Base-by-base conservation (phyloP, 306 rosid species). In the Dalbergia oliveri region DNA sequence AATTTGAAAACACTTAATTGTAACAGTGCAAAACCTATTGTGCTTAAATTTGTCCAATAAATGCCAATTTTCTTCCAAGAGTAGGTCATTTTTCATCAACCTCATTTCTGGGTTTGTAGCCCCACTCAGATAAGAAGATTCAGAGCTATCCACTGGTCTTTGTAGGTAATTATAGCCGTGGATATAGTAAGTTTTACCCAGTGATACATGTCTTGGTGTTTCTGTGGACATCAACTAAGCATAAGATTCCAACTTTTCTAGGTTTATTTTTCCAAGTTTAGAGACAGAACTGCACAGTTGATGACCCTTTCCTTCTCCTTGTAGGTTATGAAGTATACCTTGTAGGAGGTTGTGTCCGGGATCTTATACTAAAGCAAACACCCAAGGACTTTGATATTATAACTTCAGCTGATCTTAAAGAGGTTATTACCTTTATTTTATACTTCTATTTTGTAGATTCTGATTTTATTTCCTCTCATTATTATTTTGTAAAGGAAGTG, bases 381-480 rank as follows among this genome's bases (percentile, higher is more conserved):
- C 89, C 89, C 54, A 86, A 86, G 65, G 89, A 86, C 77, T 86
- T 86, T 73, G 89, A 86, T 77, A 68, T 86, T 56, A 61, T 94
- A 68, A 94, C 98, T 81, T 80, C 97, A 4, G 98, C 98, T 0
- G 86, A 88, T 70, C 92, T 94, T 75, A 88, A 70, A 68, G 94
- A 92, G 98, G 97, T 94, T 85, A 41, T 94, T 82, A 26, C 68
- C 59, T 82, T 75, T 44, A 39, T 69, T 56, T 86, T 72, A 21
- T 78, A 39, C 61, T 84, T 69, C 43, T 61, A 45, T 69, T 37
- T 76, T 79, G 60, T 7, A 54, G 60, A 26, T 16, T 54, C n/a
- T 54, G 60, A 54, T 54, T 54, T 54, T 54, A 8, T n/a, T 54
- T 54, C 21, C 60, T 54, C 21, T n/a, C n/a, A 54, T 8, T 21